Evolutionary conservation across 2,329 filamentous ascomycete genomes (phyloP).

Genomic region (Paecilomyces variotii): DNA sequence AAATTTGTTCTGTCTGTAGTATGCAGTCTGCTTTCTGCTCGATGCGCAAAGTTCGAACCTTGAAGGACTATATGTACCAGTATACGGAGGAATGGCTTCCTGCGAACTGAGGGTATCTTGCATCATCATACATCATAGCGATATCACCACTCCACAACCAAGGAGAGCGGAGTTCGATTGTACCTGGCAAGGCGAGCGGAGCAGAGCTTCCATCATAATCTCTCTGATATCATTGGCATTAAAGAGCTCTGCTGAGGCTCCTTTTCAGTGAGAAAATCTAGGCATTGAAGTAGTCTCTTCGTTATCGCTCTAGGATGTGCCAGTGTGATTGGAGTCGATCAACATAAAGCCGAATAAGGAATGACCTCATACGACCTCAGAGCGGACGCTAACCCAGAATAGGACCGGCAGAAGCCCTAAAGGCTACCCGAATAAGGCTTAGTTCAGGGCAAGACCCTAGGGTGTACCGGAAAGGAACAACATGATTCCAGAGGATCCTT

Average conservation of each 20-base stretch:
- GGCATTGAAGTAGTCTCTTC: background rate
- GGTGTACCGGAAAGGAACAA: slow-evolving; percentile 16
- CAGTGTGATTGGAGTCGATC: no score
- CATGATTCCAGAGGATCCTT: background rate
- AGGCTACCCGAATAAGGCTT: slow-evolving; percentile 5
- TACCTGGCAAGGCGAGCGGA: background rate
- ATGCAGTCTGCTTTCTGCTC: background rate
- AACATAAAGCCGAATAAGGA: background rate
- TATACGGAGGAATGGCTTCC: background rate
- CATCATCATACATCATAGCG: slow-evolving; percentile 29
- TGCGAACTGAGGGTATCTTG: slow-evolving; percentile 9
- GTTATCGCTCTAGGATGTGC: no score
- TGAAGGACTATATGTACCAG: background rate
- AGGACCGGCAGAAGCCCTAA: slow-evolving; percentile 12
- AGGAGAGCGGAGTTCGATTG: background rate
- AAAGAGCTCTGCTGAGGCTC: background rate
- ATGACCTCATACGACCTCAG: background rate
- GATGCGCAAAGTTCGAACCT: background rate
- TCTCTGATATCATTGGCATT: background rate
- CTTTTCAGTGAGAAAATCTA: background rate
- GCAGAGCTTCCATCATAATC: background rate
- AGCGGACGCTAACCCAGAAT: background rate
- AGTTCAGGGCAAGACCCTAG: slow-evolving; percentile 23
- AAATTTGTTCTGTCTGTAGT: background rate
- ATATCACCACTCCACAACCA: slow-evolving; percentile 16